phyloP scores from a whole-genome alignment of 352 stramenopile species.

The Globisporangium abappressorium region DNA sequence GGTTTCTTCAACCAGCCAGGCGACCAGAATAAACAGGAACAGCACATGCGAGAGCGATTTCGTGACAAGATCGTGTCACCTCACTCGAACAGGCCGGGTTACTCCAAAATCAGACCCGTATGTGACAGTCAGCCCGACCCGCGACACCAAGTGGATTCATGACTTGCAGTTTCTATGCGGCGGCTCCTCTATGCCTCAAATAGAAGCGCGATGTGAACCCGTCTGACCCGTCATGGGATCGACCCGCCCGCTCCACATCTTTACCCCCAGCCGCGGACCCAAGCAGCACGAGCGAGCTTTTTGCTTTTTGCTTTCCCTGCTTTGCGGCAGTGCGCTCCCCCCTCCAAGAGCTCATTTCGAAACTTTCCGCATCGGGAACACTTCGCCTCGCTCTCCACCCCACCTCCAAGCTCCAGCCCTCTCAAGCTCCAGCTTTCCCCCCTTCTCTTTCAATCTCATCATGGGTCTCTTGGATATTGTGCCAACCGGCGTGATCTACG shows the following conservation, averaged over 20 bases:
- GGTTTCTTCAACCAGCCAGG: neutral
- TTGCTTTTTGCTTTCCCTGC: neutral
- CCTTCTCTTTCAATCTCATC: constrained; percentile 15
- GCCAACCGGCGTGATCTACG: constrained; percentile 83
- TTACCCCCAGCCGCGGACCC: constrained; percentile 7
- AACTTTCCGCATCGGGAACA: constrained; percentile 20
- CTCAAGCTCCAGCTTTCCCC: constrained; percentile 8
- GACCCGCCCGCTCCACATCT: constrained; percentile 3
- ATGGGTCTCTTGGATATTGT: constrained; percentile 87
- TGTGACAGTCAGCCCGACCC: neutral
- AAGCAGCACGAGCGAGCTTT: constrained; percentile 8
- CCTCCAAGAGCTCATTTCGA: constrained; percentile 12
- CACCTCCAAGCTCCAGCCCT: constrained; percentile 7
- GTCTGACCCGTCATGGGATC: neutral
- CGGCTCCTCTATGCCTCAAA: neutral
- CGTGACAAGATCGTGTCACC: constrained; percentile 32
- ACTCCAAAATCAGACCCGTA: neutral
- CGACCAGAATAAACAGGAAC: neutral
- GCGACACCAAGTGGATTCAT: neutral
- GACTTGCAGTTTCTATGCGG: constrained; percentile 15
- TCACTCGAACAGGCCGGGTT: constrained; percentile 16
- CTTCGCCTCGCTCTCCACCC: constrained; percentile 2
- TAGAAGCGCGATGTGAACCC: neutral
- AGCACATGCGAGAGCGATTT: neutral
- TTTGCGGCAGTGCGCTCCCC: neutral